These are phyloP conservation scores for Hondaea fermentalgiana DNA, from an alignment of 108 stramenopile species.

Conservation along the genomic window DNA sequence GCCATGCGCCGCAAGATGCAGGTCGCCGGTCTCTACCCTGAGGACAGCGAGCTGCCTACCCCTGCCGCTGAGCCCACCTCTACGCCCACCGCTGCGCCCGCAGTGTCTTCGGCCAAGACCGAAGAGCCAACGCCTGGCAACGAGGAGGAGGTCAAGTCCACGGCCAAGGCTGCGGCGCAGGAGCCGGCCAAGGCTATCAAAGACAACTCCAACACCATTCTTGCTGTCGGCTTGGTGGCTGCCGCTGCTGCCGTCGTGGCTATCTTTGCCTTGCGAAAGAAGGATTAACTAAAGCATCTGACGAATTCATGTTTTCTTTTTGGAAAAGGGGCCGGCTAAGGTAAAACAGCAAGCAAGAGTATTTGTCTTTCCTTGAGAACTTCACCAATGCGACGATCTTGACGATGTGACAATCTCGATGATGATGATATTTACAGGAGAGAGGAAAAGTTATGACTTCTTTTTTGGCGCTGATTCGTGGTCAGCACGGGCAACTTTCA, in stretches of 20 bases:
- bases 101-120: not conserved
- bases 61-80: not conserved
- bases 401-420: too few species aligned
- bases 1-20: not conserved
- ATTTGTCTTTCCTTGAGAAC: too few species aligned
- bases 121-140: not conserved
- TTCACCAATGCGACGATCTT: too few species aligned
- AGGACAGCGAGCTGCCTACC: not conserved
- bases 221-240: not conserved
- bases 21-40: not conserved
- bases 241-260: not conserved
- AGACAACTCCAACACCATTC: not conserved
- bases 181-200: not conserved
- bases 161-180: not conserved
- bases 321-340: not conserved
- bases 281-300: not conserved
- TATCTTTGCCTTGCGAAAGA: not conserved
- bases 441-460: too few species aligned
- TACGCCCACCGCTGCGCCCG: too few species aligned
- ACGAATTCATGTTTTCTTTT: not conserved
- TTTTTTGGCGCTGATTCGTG: too few species aligned
- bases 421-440: too few species aligned
- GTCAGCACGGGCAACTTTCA: too few species aligned
- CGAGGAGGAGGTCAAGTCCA: not conserved
- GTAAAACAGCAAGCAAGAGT: not conserved